Conservation (phyloP, 2,329 filamentous ascomycete species). For the Botrytis cinerea region DNA sequence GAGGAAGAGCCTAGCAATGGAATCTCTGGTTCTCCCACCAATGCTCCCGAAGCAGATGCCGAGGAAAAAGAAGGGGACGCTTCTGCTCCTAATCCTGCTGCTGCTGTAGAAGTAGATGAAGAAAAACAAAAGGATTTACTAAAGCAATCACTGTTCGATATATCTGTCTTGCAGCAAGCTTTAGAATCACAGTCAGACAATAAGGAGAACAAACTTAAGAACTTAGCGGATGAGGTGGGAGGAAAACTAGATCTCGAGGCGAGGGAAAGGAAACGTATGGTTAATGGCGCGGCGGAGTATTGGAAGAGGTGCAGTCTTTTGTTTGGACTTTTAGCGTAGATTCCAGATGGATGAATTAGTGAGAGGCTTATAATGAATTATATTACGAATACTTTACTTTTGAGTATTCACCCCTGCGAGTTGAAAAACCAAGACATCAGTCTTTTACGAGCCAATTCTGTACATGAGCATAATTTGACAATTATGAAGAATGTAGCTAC, state of each 20-base stretch:
- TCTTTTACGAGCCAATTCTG: background rate
- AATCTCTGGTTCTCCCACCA: constrained; percentile 21
- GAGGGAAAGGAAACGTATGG: constrained; percentile 54
- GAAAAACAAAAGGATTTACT: constrained; percentile 48
- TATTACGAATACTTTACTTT: too few species aligned
- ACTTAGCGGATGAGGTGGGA: constrained; percentile 46
- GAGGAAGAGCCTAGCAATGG: constrained; percentile 29
- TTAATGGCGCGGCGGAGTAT: constrained; percentile 70
- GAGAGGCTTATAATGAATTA: background rate
- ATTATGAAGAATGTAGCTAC: background rate
- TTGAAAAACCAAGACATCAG: background rate
- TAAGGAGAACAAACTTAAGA: constrained; percentile 49
- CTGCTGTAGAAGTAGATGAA: constrained; percentile 15
- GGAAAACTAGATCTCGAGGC: constrained; percentile 52
- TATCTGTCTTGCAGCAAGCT: constrained; percentile 52
- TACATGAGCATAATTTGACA: background rate
- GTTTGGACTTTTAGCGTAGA: constrained; percentile 69
- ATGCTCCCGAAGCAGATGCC: constrained; percentile 4
- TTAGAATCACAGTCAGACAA: constrained; percentile 48
- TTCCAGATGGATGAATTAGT: background rate
- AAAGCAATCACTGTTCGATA: constrained; percentile 64
- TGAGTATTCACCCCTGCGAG: too few species aligned
- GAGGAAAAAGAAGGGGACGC: constrained; percentile 6
- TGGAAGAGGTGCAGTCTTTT: constrained; percentile 81
- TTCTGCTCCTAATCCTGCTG: background rate